These are phyloP conservation scores for Anisogramma anomala DNA, from an alignment of 2,329 filamentous ascomycete species.

Conservation along the genomic window DNA sequence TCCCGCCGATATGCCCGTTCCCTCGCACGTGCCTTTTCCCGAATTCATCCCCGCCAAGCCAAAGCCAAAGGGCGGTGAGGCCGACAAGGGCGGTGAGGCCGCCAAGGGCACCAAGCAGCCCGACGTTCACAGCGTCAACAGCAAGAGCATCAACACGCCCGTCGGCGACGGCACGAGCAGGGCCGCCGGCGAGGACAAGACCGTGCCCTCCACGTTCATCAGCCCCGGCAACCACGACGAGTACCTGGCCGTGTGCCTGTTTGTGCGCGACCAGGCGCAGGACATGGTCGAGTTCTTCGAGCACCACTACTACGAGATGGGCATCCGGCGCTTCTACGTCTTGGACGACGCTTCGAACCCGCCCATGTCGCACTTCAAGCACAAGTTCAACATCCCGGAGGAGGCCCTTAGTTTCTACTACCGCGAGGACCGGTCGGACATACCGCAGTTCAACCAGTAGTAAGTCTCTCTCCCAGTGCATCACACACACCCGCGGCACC, in stretches of 20 bases:
- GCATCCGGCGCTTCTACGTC: constrained; percentile 14
- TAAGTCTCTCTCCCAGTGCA: not conserved
- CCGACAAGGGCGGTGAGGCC: no score
- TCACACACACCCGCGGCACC: no score
- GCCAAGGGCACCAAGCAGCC: no score
- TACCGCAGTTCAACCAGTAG: not conserved
- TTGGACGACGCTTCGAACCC: constrained; percentile 15
- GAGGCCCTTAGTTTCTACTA: not conserved
- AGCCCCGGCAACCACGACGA: not conserved
- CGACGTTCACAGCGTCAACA: no score
- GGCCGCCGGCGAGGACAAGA: no score
- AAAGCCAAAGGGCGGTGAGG: no score
- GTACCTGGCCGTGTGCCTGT: constrained; percentile 3
- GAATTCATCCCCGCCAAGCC: no score
- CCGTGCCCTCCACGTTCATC: not conserved
- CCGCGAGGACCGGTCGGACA: not conserved
- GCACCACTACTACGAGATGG: constrained; percentile 16
- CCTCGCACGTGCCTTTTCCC: no score
- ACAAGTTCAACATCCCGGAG: not conserved
- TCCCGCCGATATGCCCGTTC: no score
- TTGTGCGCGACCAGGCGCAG: constrained; percentile 10
- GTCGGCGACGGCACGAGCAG: no score
- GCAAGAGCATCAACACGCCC: no score
- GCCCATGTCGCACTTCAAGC: constrained; percentile 6
- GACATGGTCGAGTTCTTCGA: constrained; percentile 15